These are phyloP conservation scores for Seiridium unicorne DNA, from an alignment of 2,329 filamentous ascomycete species.

Conservation along the genomic window DNA sequence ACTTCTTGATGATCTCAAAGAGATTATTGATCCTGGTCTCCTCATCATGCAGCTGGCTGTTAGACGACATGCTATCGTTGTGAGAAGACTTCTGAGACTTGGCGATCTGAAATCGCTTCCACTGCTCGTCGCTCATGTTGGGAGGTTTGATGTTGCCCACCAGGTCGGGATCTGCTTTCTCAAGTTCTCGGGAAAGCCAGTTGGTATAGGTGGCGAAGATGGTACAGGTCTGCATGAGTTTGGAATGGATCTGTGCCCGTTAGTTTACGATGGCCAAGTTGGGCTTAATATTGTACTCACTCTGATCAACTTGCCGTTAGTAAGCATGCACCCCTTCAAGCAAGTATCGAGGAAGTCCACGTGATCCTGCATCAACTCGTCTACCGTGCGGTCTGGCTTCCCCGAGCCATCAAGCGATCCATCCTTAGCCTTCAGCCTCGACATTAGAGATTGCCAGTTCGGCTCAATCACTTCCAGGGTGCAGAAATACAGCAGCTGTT, in stretches of 20 bases:
- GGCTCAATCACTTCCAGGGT: conserved; percentile 97
- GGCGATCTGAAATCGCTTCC: conserved; percentile 54
- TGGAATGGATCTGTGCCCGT: conserved; percentile 79
- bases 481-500: conserved; percentile 95
- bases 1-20: conserved; percentile 84
- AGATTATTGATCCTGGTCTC: conserved; percentile 67
- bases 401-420: conserved; percentile 39
- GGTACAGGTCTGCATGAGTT: conserved; percentile 92
- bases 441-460: conserved; percentile 94
- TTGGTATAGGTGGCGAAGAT: conserved; percentile 91
- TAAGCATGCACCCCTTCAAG: conserved; percentile 98
- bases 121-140: conserved; percentile 61
- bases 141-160: conserved; percentile 53
- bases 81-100: conserved; percentile 36
- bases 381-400: conserved; percentile 69
- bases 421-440: conserved; percentile 68
- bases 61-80: conserved; percentile 31
- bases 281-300: conserved; percentile 46
- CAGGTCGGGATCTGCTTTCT: conserved; percentile 80
- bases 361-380: conserved; percentile 98
- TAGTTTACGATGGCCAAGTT: conserved; percentile 13
- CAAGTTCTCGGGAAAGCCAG: conserved; percentile 80
- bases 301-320: conserved; percentile 89
- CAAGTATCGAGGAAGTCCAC: conserved; percentile 98
- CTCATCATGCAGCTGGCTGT: conserved; percentile 35